These are phyloP conservation scores for Deuterostichococcus epilithicus DNA, from an alignment of 139 green algal species.

Conservation along the genomic window DNA sequence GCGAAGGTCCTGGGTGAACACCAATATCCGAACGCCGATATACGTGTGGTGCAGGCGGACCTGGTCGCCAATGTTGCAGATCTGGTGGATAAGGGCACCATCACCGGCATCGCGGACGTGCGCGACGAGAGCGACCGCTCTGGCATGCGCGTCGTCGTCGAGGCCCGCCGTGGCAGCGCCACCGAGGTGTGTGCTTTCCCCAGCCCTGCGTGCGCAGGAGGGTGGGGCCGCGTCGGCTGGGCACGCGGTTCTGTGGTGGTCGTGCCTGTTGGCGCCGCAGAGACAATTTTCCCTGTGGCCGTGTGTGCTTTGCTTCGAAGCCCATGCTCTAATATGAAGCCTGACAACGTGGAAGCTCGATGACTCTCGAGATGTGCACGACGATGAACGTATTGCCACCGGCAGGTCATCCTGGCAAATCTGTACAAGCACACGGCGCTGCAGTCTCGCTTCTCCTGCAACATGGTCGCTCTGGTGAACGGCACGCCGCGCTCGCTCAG, in stretches of 20 bases:
- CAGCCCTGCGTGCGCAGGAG: too few species aligned
- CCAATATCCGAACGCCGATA: too few species aligned
- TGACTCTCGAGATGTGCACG: too few species aligned
- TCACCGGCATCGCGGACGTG: conserved; percentile 82
- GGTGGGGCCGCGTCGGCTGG: too few species aligned
- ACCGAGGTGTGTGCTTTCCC: not conserved
- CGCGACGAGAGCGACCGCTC: conserved; percentile 90
- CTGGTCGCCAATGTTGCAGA: conserved; percentile 68
- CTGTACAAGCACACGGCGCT: conserved; percentile 82
- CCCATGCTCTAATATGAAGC: too few species aligned
- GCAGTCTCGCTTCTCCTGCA: conserved; percentile 70
- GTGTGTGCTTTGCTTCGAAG: too few species aligned
- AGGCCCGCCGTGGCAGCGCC: conserved; percentile 57
- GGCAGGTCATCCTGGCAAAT: conserved; percentile 66
- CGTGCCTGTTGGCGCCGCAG: too few species aligned
- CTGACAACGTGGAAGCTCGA: not conserved
- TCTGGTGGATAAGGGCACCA: conserved; percentile 68
- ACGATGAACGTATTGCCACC: too few species aligned
- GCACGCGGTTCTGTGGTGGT: too few species aligned
- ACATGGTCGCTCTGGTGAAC: conserved; percentile 79
- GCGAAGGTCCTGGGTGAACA: too few species aligned
- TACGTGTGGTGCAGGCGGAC: conserved; percentile 12
- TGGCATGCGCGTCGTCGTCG: conserved; percentile 90
- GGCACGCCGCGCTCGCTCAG: conserved; percentile 52
- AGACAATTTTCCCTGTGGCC: too few species aligned